Percentiles rank a stretch among this genome's conserved stretches.
Evolutionary conservation across 208 protist species (phyloP).

Genomic region (Tetramitus jugosus): DNA sequence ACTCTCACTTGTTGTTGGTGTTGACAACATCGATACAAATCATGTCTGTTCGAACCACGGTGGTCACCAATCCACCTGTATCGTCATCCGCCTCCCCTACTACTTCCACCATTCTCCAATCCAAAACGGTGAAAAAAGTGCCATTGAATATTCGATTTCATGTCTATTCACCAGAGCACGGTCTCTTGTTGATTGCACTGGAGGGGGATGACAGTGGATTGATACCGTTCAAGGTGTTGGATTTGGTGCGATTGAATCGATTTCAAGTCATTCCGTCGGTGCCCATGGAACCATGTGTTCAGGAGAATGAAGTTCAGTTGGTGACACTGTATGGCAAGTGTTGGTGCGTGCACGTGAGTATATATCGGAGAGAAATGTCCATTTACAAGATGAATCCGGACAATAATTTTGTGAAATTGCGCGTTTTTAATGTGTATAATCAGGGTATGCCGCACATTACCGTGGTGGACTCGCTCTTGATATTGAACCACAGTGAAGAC

Average conservation of each 20-base stretch:
- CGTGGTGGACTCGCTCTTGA: neutral
- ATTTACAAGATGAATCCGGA: neutral
- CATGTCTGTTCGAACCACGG: neutral
- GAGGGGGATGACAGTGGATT: too few species aligned
- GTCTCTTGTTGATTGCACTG: too few species aligned
- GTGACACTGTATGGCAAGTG: conserved; percentile 3
- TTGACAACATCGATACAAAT: neutral
- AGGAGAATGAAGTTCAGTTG: too few species aligned
- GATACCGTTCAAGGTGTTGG: too few species aligned
- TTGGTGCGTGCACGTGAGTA: neutral
- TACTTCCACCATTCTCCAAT: too few species aligned
- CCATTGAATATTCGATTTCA: too few species aligned
- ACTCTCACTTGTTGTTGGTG: neutral
- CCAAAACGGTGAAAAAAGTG: too few species aligned
- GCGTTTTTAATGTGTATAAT: neutral
- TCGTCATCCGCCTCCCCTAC: too few species aligned
- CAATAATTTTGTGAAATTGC: neutral
- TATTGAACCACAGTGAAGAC: neutral
- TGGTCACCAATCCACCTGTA: neutral
- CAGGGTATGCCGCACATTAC: neutral
- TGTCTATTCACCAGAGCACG: too few species aligned
- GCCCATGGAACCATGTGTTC: too few species aligned
- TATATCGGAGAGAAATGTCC: neutral
- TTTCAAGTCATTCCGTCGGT: too few species aligned
- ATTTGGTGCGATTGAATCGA: too few species aligned